A percentile compares a stretch with the other conserved stretches of the same genome.
These are phyloP conservation scores for Yamadazyma oceani DNA, from an alignment of 1,139 yeast species.

Conservation along the genomic window DNA sequence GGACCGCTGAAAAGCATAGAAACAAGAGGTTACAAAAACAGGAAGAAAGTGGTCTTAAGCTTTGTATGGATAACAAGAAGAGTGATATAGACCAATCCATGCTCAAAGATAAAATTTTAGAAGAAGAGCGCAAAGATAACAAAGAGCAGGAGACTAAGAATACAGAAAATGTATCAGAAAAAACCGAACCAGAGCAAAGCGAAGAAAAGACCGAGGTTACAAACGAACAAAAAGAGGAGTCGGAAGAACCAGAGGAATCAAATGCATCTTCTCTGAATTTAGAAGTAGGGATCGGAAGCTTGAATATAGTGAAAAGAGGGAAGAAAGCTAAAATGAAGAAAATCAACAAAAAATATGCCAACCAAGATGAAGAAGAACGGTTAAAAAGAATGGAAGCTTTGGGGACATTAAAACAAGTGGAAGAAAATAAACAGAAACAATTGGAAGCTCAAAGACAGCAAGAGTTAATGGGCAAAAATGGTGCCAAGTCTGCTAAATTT, in stretches of 20 bases:
- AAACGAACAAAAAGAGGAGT: constrained; percentile 9
- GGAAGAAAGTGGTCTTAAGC: constrained; percentile 47
- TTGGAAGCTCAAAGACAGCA: constrained; percentile 26
- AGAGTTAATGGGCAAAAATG: constrained; percentile 23
- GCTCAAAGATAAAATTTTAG: constrained; percentile 14
- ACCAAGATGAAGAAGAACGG: constrained; percentile 90
- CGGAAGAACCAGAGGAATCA: constrained; percentile 3
- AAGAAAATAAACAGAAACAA: constrained; percentile 33
- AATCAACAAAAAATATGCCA: constrained; percentile 78
- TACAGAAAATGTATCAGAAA: too few relatives aligned
- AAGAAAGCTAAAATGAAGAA: constrained; percentile 82
- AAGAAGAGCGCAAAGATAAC: constrained; percentile 13
- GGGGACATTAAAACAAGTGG: constrained; percentile 76
- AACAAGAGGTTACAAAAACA: constrained; percentile 38
- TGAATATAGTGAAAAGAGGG: constrained; percentile 56
- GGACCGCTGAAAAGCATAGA: constrained; percentile 43
- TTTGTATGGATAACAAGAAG: constrained; percentile 39
- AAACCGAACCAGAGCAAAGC: constrained; percentile 13
- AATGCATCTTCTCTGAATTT: neutral
- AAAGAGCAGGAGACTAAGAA: constrained; percentile 11
- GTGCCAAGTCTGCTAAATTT: constrained; percentile 11
- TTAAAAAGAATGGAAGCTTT: constrained; percentile 70
- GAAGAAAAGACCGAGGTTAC: constrained; percentile 6
- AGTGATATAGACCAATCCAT: constrained; percentile 26
- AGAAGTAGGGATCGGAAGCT: constrained; percentile 9